Evolutionary conservation across 192 early-diverging fungal genomes (phyloP).

Genomic region (Dissophora ornata): DNA sequence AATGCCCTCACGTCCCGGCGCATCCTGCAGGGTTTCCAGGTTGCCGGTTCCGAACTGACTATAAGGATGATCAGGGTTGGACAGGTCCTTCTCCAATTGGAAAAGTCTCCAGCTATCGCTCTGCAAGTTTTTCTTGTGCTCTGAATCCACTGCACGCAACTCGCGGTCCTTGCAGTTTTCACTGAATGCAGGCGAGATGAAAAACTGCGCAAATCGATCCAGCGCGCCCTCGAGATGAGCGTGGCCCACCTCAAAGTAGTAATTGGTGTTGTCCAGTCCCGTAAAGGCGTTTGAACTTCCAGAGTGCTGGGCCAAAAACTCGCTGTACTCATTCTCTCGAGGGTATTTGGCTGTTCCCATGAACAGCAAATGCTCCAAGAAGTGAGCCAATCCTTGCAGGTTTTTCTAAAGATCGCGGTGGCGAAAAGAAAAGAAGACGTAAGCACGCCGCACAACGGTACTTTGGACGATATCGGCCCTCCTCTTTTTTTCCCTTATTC

Average conservation of each 20-base stretch:
- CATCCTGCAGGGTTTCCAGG: constrained; percentile 81
- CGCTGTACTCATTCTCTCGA: constrained; percentile 82
- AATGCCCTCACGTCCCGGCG: constrained; percentile 72
- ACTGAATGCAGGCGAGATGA: constrained; percentile 90
- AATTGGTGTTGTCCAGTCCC: constrained; percentile 82
- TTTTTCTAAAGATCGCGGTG: too few relatives aligned
- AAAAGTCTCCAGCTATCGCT: constrained; percentile 89
- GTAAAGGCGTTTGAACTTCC: constrained; percentile 89
- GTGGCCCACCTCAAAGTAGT: constrained; percentile 85
- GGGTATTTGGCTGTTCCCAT: constrained; percentile 82
- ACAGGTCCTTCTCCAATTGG: constrained; percentile 88
- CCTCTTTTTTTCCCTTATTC: too few relatives aligned
- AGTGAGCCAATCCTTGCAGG: constrained; percentile 86
- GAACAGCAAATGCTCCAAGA: constrained; percentile 81
- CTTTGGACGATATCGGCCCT: too few relatives aligned
- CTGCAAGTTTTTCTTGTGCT: constrained; percentile 96
- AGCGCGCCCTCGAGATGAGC: constrained; percentile 67
- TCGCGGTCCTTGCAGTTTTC: constrained; percentile 93
- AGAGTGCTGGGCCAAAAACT: constrained; percentile 77
- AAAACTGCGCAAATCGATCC: constrained; percentile 90
- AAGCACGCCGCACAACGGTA: too few relatives aligned
- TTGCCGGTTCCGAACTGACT: constrained; percentile 94
- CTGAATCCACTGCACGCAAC: constrained; percentile 94
- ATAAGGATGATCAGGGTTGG: constrained; percentile 82
- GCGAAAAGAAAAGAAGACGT: too few relatives aligned